Conservation (phyloP, 2,329 filamentous ascomycete species). For the Pseudocercospora cruenta region DNA sequence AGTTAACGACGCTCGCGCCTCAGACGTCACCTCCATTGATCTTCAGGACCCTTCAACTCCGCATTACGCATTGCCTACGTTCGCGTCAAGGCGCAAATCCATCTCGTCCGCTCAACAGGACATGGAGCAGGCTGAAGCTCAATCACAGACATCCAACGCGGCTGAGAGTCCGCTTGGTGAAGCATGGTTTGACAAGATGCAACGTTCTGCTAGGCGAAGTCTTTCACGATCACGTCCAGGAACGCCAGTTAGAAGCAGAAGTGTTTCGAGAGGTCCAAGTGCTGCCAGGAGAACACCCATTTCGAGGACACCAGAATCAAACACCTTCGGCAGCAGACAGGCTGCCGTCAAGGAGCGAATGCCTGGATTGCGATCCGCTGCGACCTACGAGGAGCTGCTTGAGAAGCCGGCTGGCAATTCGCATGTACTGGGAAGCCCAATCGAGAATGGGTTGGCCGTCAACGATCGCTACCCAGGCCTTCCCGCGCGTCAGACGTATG, state of each 20-base stretch:
- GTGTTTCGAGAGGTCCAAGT: not conserved
- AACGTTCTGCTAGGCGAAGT: not conserved
- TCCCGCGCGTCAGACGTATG: constrained; percentile 19
- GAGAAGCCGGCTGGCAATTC: not conserved
- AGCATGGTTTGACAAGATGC: constrained; percentile 13
- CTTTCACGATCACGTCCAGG: not conserved
- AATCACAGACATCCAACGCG: constrained; percentile 38
- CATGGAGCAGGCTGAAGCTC: not conserved
- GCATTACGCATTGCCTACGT: constrained; percentile 38
- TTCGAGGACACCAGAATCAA: not conserved
- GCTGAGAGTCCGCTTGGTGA: constrained; percentile 16
- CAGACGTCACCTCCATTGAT: constrained; percentile 15
- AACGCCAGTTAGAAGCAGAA: not conserved
- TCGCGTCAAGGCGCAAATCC: constrained; percentile 40
- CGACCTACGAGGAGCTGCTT: constrained; percentile 21
- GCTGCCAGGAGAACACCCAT: not conserved
- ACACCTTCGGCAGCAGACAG: not conserved
- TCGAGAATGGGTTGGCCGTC: not conserved
- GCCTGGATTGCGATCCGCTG: constrained; percentile 19
- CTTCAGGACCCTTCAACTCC: constrained; percentile 24
- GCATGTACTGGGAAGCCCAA: not conserved
- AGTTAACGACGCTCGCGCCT: constrained; percentile 2
- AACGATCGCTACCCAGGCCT: constrained; percentile 23
- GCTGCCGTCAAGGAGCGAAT: constrained; percentile 19
- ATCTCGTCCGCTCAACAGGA: constrained; percentile 30